Base-by-base conservation (phyloP, 768 basidiomycete genomes). In the Trametes meyenii region DNA sequence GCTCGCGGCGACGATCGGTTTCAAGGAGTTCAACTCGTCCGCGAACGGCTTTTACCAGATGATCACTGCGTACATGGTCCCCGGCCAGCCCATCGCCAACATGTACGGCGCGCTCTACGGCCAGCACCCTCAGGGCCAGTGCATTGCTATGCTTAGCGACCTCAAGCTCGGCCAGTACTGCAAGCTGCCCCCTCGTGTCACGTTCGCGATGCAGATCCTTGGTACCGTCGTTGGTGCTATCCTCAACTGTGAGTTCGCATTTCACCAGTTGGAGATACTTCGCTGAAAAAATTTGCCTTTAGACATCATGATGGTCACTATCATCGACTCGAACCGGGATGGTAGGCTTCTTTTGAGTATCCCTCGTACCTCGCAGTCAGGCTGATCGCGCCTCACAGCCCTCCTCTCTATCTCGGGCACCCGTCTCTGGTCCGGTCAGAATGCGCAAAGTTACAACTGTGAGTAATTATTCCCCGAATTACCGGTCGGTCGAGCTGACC, bases 121-220 rank as follows among this genome's bases (percentile, higher is more conserved):
- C 50, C 69, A 70, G 57, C 68, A 71, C 66, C 68, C 71, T 5
- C 68, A 72, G 64, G 62, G 75, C 40, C 83, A 86, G 70, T 82
- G 82, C 38, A 71, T 72, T 53, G 75, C 81, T 1, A 73, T 87
- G 21, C 77, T 86, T 49, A 78, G 84, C 23, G 86, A 88, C 68
- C 75, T 88, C 16, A 88, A 87, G 74, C 80, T 83, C 74, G 77
- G 75, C 36, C 79, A 79, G 68, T 76, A 80, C 66, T 79, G 80
- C 23, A 88, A 88, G 73, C 78, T 88, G 43, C 84, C 86, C 39
- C 87, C 87, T 46, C 83, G 85, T 35, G 65, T 81, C 36, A 83
- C 86, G 2, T 88, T 89, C 71, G 51, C 64, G 40, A 70, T 72
- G 69, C 71, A 72, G 59, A 67, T 72, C 46, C 24, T 69, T 12